Evolutionary conservation across 495 filamentous ascomycete genomes (phyloP).

Genomic region (Daldinia loculata): DNA sequence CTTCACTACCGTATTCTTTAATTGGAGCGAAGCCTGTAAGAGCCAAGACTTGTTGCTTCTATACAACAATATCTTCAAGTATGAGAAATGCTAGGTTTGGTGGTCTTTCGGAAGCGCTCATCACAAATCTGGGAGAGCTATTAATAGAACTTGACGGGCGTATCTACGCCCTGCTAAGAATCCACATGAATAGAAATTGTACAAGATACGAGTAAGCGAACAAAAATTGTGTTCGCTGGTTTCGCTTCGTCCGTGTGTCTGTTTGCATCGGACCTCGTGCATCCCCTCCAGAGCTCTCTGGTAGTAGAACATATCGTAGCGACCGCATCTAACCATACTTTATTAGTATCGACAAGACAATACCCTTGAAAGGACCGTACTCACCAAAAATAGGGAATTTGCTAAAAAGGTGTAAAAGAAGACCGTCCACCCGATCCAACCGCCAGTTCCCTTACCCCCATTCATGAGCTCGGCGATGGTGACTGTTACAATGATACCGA

Average conservation of each 20-base stretch:
- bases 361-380: conserved; percentile 34
- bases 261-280: conserved; percentile 75
- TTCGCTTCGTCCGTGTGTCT: conserved; percentile 77
- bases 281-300: conserved; percentile 75
- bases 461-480: conserved; percentile 78
- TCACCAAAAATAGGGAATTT: conserved; percentile 94
- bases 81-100: not conserved
- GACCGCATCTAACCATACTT: conserved; percentile 77
- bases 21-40: not conserved
- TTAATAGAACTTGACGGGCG: not conserved
- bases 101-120: not conserved
- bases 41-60: conserved; percentile 4
- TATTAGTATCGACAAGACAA: not conserved
- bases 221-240: conserved; percentile 90
- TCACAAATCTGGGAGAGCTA: conserved; percentile 1
- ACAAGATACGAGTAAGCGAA: conserved; percentile 95
- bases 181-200: conserved; percentile 95
- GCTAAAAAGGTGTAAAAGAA: conserved; percentile 91
- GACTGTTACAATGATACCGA: conserved; percentile 90
- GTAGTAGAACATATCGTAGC: conserved; percentile 93
- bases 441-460: conserved; percentile 78
- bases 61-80: not conserved
- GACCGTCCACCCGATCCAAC: conserved; percentile 86
- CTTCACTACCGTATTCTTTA: not conserved
- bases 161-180: conserved; percentile 65